A percentile compares a stretch with the other conserved stretches of the same genome.
phyloP scores from a whole-genome alignment of 352 stramenopile species.

The Nothophytophthora sp. region DNA sequence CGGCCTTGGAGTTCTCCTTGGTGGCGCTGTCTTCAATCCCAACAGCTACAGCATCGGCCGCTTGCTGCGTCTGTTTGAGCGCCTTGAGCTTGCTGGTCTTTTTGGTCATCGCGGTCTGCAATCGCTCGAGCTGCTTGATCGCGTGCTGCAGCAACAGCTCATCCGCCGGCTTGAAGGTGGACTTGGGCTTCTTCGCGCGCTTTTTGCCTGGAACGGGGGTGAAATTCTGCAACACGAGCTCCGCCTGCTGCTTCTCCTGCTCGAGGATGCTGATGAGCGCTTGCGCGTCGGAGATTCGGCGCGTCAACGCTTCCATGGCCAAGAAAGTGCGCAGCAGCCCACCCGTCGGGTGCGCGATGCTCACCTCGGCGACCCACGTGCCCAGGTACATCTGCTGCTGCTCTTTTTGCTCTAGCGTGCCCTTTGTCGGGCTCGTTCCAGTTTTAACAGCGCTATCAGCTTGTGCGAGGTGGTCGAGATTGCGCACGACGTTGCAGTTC shows the following conservation, averaged over 20 bases:
- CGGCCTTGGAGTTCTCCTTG: constrained; percentile 14
- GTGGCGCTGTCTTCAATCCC: background rate
- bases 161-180: constrained; percentile 31
- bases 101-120: constrained; percentile 40
- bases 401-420: constrained; percentile 1
- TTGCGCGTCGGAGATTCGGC: constrained; percentile 56
- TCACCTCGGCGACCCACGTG: constrained; percentile 89
- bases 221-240: constrained; percentile 15
- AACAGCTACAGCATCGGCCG: background rate
- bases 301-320: constrained; percentile 66
- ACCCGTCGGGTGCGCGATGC: constrained; percentile 72
- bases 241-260: constrained; percentile 40
- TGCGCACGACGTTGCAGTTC: constrained; percentile 55
- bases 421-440: background rate
- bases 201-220: constrained; percentile 25
- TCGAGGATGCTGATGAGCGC: constrained; percentile 55
- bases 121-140: constrained; percentile 27
- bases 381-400: constrained; percentile 59
- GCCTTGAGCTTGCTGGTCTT: constrained; percentile 72
- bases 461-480: constrained; percentile 65
- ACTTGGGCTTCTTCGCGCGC: constrained; percentile 29
- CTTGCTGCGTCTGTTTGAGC: constrained; percentile 37
- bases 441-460: constrained; percentile 2
- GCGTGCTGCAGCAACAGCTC: constrained; percentile 38
- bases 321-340: constrained; percentile 74